These are phyloP conservation scores for Candida bentonensis DNA, from an alignment of 805 yeast genomes.

Conservation along the genomic window DNA sequence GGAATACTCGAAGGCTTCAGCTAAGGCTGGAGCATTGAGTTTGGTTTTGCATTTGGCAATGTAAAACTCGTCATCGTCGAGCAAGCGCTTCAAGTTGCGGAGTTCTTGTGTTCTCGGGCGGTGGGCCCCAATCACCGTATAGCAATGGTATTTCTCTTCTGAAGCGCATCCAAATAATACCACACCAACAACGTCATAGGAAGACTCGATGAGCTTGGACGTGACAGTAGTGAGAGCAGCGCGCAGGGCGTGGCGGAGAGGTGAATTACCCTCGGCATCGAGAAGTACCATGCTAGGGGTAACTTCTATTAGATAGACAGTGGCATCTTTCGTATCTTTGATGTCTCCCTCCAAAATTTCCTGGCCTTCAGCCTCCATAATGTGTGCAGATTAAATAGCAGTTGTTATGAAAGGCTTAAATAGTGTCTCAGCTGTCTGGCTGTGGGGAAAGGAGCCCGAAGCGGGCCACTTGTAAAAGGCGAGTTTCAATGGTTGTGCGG, in stretches of 20 bases:
- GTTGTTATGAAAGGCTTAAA: no score
- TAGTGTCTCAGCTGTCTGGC: no score
- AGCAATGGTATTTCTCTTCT: not conserved
- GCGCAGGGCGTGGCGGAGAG: not conserved
- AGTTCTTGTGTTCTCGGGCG: not conserved
- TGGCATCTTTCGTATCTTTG: not conserved
- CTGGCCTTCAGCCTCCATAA: no score
- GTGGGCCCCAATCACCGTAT: not conserved
- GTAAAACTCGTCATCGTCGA: constrained; percentile 1
- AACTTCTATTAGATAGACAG: not conserved
- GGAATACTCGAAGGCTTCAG: not conserved
- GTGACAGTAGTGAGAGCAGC: not conserved
- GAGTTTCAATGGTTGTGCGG: no score
- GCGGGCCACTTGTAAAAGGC: no score
- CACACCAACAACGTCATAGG: not conserved
- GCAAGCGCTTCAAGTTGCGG: not conserved
- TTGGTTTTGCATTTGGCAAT: not conserved
- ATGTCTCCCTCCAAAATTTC: no score
- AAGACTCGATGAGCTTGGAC: not conserved
- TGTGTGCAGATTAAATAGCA: no score
- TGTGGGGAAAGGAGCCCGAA: no score
- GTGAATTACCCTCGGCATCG: not conserved
- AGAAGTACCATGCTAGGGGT: not conserved
- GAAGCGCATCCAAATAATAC: not conserved
- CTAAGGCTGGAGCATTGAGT: not conserved